These are phyloP conservation scores for Myriosclerotinia curreyana DNA, from an alignment of 2,329 filamentous ascomycete species.

Conservation along the genomic window DNA sequence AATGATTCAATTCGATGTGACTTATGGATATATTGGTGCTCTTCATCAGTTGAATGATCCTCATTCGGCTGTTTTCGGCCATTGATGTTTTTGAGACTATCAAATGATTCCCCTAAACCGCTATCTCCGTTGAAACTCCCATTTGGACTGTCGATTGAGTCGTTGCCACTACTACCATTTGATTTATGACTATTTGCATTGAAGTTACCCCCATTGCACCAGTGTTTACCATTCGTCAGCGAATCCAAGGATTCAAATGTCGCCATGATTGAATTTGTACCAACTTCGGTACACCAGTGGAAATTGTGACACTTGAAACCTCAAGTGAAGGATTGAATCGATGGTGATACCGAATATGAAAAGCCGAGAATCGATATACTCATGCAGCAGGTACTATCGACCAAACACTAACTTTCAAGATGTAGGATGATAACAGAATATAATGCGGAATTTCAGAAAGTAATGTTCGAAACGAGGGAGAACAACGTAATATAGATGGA, in stretches of 20 bases:
- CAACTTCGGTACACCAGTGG: constrained; percentile 9
- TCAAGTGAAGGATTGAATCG: neutral
- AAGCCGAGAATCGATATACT: neutral
- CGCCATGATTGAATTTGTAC: constrained; percentile 15
- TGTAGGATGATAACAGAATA: neutral
- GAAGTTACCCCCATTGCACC: neutral
- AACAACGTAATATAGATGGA: constrained; percentile 7
- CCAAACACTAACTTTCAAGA: neutral
- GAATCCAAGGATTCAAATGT: neutral
- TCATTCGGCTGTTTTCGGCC: neutral
- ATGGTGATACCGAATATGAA: neutral
- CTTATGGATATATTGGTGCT: neutral
- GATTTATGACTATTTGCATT: neutral
- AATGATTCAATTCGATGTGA: constrained; percentile 32
- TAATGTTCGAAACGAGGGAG: constrained; percentile 1
- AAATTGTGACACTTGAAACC: constrained; percentile 1
- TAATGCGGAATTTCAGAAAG: neutral
- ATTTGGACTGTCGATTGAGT: neutral
- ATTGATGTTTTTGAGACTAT: neutral
- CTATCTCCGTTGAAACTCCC: constrained; percentile 8
- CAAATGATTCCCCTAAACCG: constrained; percentile 3
- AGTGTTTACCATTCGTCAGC: constrained; percentile 7
- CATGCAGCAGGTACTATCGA: neutral
- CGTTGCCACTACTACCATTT: neutral
- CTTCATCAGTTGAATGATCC: neutral